phyloP scores from a whole-genome alignment of 2,329 filamentous ascomycete genomes.

The Daldinia sp. region DNA sequence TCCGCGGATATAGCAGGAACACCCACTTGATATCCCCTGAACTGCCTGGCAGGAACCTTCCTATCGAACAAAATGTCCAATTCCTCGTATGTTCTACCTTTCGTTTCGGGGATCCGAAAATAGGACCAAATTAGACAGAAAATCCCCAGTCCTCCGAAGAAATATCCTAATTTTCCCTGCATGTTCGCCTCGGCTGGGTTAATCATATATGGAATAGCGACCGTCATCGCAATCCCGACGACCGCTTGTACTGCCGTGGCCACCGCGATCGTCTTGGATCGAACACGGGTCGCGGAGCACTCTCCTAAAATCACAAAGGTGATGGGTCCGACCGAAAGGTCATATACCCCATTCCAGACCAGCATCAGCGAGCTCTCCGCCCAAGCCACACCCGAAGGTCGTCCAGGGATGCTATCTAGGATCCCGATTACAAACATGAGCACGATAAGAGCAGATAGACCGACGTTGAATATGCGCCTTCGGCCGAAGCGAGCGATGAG shows the following conservation, averaged over 20 bases:
- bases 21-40: constrained; percentile 44
- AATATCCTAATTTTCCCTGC: constrained; percentile 54
- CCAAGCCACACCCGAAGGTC: constrained; percentile 52
- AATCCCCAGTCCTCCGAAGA: constrained; percentile 50
- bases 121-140: constrained; percentile 51
- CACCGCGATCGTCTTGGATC: constrained; percentile 56
- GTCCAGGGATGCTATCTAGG: constrained; percentile 54
- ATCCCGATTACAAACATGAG: constrained; percentile 59
- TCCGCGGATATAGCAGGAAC: constrained; percentile 17
- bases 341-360: constrained; percentile 61
- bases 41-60: constrained; percentile 45
- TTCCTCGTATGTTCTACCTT: constrained; percentile 46
- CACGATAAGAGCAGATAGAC: constrained; percentile 54
- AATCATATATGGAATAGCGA: constrained; percentile 56
- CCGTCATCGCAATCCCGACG: constrained; percentile 53
- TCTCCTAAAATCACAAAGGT: constrained; percentile 65
- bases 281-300: constrained; percentile 54
- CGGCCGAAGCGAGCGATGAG: constrained; percentile 60
- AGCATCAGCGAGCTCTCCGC: constrained; percentile 60
- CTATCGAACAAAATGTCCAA: constrained; percentile 46
- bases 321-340: constrained; percentile 59
- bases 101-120: constrained; percentile 47
- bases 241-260: constrained; percentile 54
- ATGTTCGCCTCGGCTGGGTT: constrained; percentile 54
- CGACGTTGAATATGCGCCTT: constrained; percentile 58